These are phyloP conservation scores for Massospora cicadina DNA, from an alignment of 371 early-diverging fungal species.

Conservation along the genomic window DNA sequence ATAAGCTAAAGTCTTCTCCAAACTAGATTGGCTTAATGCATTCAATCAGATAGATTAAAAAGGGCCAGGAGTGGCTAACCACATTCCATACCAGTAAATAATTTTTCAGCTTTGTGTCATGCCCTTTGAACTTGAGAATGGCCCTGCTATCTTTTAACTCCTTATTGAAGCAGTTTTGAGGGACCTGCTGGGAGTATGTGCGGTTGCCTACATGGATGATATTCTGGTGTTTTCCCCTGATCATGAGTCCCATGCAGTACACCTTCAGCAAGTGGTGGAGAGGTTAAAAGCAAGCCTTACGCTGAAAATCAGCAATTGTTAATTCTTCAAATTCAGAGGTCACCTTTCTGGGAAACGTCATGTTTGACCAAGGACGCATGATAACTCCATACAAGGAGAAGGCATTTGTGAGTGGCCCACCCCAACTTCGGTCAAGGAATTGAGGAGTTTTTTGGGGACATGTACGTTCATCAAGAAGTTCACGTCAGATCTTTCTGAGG, in stretches of 20 bases:
- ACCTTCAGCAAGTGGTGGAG: neutral
- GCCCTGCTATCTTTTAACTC: neutral
- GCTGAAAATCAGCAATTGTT: neutral
- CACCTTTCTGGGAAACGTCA: neutral
- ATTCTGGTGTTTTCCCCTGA: neutral
- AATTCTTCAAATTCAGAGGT: neutral
- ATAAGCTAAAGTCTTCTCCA: no score
- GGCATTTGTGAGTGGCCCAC: neutral
- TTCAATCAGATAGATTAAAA: no score
- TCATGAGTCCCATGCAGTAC: neutral
- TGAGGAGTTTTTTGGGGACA: neutral
- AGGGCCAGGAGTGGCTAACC: no score
- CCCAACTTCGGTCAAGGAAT: neutral
- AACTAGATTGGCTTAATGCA: no score
- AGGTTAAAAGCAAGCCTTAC: neutral
- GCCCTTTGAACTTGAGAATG: neutral
- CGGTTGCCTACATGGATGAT: neutral
- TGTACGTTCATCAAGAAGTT: neutral
- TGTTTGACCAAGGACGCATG: neutral
- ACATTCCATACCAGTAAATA: no score
- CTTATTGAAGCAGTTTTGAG: neutral
- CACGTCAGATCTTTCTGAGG: neutral
- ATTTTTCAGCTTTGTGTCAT: neutral
- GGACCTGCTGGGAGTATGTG: neutral
- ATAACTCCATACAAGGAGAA: neutral